Evolutionary conservation across 345 rosid species (phyloP).

Genomic region (Hypericum androsaemum): DNA sequence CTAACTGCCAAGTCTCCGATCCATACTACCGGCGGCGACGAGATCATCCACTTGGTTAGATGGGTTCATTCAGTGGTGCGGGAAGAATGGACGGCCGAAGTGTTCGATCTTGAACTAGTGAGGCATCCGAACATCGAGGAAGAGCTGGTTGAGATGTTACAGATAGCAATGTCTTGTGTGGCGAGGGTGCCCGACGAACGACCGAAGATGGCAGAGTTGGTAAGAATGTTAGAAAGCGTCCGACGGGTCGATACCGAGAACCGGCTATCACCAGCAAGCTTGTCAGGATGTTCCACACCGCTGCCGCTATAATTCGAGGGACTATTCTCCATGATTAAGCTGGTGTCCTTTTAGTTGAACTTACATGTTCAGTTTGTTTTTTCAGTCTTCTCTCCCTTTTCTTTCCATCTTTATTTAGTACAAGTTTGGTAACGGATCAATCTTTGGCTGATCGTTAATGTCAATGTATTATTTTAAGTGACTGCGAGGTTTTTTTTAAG

Average conservation of each 20-base stretch:
- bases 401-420: too few relatives aligned
- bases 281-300: not conserved
- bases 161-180: constrained; percentile 89
- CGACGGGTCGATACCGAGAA: constrained; percentile 33
- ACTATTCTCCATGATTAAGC: not conserved
- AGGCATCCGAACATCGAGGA: constrained; percentile 88
- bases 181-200: constrained; percentile 75
- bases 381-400: too few relatives aligned
- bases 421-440: too few relatives aligned
- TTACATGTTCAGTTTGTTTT: too few relatives aligned
- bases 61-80: constrained; percentile 99
- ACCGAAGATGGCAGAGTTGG: constrained; percentile 68
- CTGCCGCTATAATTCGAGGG: not conserved
- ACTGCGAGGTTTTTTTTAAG: too few relatives aligned
- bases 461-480: too few relatives aligned
- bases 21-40: constrained; percentile 70
- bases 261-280: constrained; percentile 29
- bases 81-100: constrained; percentile 99
- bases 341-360: too few relatives aligned
- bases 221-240: constrained; percentile 66
- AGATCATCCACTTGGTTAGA: constrained; percentile 80
- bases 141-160: constrained; percentile 98
- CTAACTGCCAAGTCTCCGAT: constrained; percentile 91
- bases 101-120: constrained; percentile 82
- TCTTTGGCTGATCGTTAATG: too few relatives aligned